phyloP scores from a whole-genome alignment of 805 yeast genomes.

The Saturnispora sanitii region DNA sequence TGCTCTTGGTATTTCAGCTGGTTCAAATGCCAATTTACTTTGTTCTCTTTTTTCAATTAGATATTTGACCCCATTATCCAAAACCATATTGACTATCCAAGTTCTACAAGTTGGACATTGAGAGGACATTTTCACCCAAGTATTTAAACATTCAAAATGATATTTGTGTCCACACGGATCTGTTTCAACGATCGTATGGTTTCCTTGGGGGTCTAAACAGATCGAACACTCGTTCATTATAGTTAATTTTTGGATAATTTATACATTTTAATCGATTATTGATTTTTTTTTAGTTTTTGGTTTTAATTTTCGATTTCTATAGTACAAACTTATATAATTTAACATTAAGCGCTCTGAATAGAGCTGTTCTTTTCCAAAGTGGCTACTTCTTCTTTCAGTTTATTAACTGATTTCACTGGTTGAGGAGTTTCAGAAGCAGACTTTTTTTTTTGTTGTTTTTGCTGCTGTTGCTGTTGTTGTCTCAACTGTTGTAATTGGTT shows the following conservation, averaged over 20 bases:
- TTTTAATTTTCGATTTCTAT: neutral
- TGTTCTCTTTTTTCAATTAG: conserved; percentile 1
- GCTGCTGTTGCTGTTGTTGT: conserved; percentile 31
- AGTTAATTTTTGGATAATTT: neutral
- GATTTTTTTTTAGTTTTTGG: too few species aligned
- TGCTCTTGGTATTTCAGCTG: conserved; percentile 7
- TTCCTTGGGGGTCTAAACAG: conserved; percentile 22
- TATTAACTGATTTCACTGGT: neutral
- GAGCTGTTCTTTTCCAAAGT: neutral
- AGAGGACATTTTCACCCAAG: conserved; percentile 29
- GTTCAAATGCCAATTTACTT: conserved; percentile 5
- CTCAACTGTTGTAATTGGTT: conserved; percentile 22
- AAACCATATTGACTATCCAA: conserved; percentile 5
- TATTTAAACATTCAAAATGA: conserved; percentile 28
- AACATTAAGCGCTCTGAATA: neutral
- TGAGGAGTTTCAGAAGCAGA: conserved; percentile 5
- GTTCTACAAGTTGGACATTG: conserved; percentile 21
- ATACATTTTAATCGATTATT: too few species aligned
- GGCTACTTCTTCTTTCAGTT: neutral
- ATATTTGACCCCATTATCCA: conserved; percentile 1
- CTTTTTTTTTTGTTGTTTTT: conserved; percentile 19
- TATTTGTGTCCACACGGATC: conserved; percentile 28
- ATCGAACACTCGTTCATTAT: conserved; percentile 22
- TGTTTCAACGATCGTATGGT: conserved; percentile 20
- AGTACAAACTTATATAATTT: neutral